Evolutionary conservation across 805 yeast genomes (phyloP), one percentile per base, ranked within the genome.

Genomic region (Jamesozyma piceae): DNA sequence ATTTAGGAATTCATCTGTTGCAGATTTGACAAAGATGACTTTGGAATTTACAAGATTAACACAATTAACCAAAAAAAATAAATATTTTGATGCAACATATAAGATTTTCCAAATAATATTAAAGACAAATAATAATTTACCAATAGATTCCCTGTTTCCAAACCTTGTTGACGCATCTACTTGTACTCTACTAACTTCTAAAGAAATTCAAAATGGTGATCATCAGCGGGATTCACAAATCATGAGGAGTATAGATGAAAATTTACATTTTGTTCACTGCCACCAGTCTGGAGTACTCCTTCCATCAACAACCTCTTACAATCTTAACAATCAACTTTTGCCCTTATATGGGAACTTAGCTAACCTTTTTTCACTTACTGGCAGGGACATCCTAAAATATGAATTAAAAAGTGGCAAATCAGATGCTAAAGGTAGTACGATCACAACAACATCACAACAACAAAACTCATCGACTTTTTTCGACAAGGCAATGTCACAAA

Each of bases 41-140:
- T 56, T 77, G 34, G 82, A 77, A 50, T 73, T 77, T 43, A 65
- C 77, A 6, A 62, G 74, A 32, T 53, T 77, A 36, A 62, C 80
- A 1, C 78, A 75, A 44, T 42, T 77, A 20, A 72, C 80, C 1
- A 66, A 67, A 4, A 66, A 74, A 38, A 55, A 68, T 45, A 63
- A 60, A 37, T 78, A 74, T 55, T 75, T 65, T 54, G 73, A 74
- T 46, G 75, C 75, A 8, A 64, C 71, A 14, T 70, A 70, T 21
- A 64, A 73, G 32, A 60, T 75, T 17, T 71, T 71, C 4, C 55
- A 67, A 21, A 61, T 55, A 22, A 48, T 74, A 17, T 55, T 64
- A 20, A 59, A 60, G 4, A 64, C 70, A 11, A 47, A 52, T 1
- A 52, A 64, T 47, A 50, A 57, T 11, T 66, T 65, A 38, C 52